These are phyloP conservation scores for Aspergillus conjunctus DNA, from an alignment of 495 filamentous ascomycete species.

Conservation along the genomic window DNA sequence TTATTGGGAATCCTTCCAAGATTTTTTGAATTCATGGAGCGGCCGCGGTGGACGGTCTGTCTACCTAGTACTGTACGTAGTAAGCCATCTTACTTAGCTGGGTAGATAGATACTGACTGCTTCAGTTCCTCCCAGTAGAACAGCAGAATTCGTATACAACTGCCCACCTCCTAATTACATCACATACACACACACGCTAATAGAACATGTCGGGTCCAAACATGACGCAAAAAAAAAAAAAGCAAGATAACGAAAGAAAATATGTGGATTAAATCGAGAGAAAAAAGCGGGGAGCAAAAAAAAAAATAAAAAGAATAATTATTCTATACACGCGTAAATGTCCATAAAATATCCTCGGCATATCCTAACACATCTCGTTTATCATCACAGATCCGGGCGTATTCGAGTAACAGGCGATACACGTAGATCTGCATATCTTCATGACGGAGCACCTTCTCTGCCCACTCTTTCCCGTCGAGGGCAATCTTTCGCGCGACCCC, in stretches of 20 bases:
- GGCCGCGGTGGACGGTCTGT: too few species aligned
- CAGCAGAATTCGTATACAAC: too few species aligned
- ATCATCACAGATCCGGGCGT: constrained; percentile 20
- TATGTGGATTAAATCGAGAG: neutral
- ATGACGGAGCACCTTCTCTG: constrained; percentile 36
- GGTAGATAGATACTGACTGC: too few species aligned
- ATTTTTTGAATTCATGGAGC: too few species aligned
- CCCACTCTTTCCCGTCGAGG: constrained; percentile 46
- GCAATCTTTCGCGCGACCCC: constrained; percentile 47
- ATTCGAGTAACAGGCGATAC: constrained; percentile 49
- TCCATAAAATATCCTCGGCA: neutral
- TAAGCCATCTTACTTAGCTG: too few species aligned
- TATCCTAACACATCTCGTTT: neutral
- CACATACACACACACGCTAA: too few species aligned
- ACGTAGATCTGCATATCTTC: constrained; percentile 45
- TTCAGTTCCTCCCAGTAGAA: too few species aligned
- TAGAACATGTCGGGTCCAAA: neutral
- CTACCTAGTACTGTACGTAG: too few species aligned
- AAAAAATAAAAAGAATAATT: neutral
- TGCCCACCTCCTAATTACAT: too few species aligned
- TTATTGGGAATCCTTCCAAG: too few species aligned
- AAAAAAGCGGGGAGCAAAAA: neutral
- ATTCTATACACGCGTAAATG: neutral
- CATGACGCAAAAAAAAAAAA: neutral
- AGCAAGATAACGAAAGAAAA: neutral